Evolutionary conservation across 2,329 filamentous ascomycete genomes (phyloP).

Genomic region (Emericellopsis cladophorae): DNA sequence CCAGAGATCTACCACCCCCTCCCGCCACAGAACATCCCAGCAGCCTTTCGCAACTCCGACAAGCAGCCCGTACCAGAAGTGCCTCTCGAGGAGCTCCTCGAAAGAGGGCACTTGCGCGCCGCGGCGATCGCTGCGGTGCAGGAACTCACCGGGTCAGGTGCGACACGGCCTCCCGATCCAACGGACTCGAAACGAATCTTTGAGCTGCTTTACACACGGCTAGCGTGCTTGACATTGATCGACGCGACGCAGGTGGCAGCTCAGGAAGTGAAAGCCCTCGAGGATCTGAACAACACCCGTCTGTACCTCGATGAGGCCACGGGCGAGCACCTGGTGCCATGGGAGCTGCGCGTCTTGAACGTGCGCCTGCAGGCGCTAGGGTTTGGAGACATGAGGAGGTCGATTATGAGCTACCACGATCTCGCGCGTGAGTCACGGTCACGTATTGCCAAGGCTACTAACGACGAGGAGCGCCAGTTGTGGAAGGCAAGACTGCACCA

Average conservation of each 20-base stretch:
- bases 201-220: constrained; percentile 63
- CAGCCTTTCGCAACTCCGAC: constrained; percentile 56
- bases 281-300: constrained; percentile 43
- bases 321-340: constrained; percentile 62
- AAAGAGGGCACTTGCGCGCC: constrained; percentile 64
- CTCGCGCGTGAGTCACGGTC: constrained; percentile 65
- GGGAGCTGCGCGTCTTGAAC: constrained; percentile 72
- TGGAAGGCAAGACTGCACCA: constrained; percentile 68
- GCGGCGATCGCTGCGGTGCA: constrained; percentile 59
- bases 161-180: constrained; percentile 30
- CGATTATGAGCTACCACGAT: constrained; percentile 85
- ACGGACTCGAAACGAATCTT: constrained; percentile 58
- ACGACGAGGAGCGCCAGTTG: constrained; percentile 34
- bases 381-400: constrained; percentile 71
- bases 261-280: constrained; percentile 51
- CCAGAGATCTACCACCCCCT: constrained; percentile 77
- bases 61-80: constrained; percentile 51
- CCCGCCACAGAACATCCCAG: constrained; percentile 45
- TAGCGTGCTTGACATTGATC: constrained; percentile 72
- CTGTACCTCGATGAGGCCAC: constrained; percentile 43
- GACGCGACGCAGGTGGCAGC: constrained; percentile 57
- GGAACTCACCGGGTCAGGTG: constrained; percentile 38
- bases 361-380: constrained; percentile 77
- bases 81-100: constrained; percentile 55
- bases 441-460: constrained; percentile 35